Conservation (phyloP, 805 yeast species). For the Naumovozyma castellii region DNA sequence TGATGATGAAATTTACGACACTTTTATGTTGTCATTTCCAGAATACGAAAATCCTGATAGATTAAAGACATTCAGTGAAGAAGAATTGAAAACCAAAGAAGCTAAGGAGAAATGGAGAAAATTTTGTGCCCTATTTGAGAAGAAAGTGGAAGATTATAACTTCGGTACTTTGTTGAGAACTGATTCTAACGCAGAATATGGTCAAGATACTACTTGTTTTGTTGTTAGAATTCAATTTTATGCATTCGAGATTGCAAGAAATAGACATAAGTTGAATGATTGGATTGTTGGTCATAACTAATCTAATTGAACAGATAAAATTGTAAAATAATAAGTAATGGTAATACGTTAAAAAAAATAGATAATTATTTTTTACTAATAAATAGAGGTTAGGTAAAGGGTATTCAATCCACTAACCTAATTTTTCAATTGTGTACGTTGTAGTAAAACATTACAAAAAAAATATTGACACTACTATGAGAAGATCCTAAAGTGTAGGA, state of each 20-base stretch:
- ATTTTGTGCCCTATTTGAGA: constrained; percentile 74
- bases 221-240: constrained; percentile 90
- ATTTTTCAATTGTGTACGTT: too few relatives aligned
- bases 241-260: constrained; percentile 90
- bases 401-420: too few relatives aligned
- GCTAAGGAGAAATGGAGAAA: constrained; percentile 90
- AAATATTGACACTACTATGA: too few relatives aligned
- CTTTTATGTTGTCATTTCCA: constrained; percentile 69
- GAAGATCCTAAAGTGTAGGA: too few relatives aligned
- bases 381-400: not conserved
- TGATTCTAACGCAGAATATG: constrained; percentile 63
- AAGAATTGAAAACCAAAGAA: constrained; percentile 63
- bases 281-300: constrained; percentile 50
- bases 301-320: not conserved
- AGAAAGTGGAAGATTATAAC: constrained; percentile 76
- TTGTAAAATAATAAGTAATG: not conserved
- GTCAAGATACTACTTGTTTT: constrained; percentile 75
- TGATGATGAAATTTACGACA: constrained; percentile 61
- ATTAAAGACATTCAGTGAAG: constrained; percentile 56
- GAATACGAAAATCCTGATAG: constrained; percentile 59
- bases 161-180: constrained; percentile 88
- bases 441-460: too few relatives aligned
- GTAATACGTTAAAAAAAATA: not conserved
- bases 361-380: not conserved
- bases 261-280: constrained; percentile 81